A percentile compares a stretch with the other conserved stretches of the same genome.
phyloP scores from a whole-genome alignment of 129 eudicot species.

The Chrysanthemum makinoi region DNA sequence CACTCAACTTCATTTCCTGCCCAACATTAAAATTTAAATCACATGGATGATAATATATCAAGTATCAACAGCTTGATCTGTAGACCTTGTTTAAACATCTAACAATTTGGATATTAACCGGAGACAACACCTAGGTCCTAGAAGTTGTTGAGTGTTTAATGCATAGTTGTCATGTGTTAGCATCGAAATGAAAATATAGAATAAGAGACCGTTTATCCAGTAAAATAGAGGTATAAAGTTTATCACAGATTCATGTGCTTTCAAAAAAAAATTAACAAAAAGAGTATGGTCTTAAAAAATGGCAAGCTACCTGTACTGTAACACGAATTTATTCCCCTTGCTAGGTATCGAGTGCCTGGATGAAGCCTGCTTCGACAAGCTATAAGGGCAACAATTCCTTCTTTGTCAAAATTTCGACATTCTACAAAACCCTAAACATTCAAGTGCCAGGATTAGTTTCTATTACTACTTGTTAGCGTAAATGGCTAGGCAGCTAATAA shows the following conservation, averaged over 20 bases:
- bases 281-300: no score
- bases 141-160: no score
- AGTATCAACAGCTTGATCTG: constrained; percentile 16
- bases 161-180: not conserved
- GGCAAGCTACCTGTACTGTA: constrained; percentile 74
- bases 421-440: constrained; percentile 85
- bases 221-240: no score
- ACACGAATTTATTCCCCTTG: constrained; percentile 91
- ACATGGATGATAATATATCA: constrained; percentile 7
- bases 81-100: constrained; percentile 4
- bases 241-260: no score
- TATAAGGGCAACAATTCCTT: constrained; percentile 85
- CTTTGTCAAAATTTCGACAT: constrained; percentile 83
- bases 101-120: no score
- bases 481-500: not conserved
- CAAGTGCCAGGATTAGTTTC: constrained; percentile 16
- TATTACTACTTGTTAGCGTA: no score
- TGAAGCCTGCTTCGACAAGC: constrained; percentile 99
- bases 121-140: no score
- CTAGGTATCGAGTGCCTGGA: constrained; percentile 97
- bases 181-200: no score
- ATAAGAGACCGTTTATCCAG: not conserved
- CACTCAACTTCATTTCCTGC: constrained; percentile 98
- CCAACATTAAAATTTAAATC: constrained; percentile 17
- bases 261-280: no score